Base-by-base conservation (phyloP, 2,329 filamentous ascomycete species). In the Alternaria sp. region DNA sequence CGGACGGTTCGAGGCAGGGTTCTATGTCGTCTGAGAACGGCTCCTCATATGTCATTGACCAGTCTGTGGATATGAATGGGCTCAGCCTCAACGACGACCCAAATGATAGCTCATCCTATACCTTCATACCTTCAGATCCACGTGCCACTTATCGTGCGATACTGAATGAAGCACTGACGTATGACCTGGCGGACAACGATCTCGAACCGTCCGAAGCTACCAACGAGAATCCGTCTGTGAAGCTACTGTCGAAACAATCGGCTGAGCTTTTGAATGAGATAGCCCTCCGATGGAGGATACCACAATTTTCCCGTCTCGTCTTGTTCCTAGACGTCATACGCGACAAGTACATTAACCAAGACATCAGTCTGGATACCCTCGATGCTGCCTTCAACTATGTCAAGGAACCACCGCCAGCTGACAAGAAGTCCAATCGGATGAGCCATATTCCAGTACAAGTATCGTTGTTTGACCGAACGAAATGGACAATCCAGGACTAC, bases 61-160 rank as follows among this genome's bases (percentile, higher is more conserved):
- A 91, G 66, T 86, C 90, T 6, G 84, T 92, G 55, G 89, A 89
- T 73, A 84, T 94, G 71, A 85, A 87, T 63, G 86, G 87, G 14
- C 83, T 96, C 65, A 89, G 88, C 26, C 80, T 93, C 28, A 86
- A 80, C 49, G 84, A 86, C 55, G 76, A 81, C 79, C 82, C 84
- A 49, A 81, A 82, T 51, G 82, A 82, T 67, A 87, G 90, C 70
- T 83, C 89, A 51, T 87, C 90, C 54, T 98, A 95, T 78, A 96
- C 92, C 1, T 99, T 95, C 77, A 96, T 97, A 63, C 96, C 96
- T 30, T 85, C 91, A 33, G 93, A 97, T 68, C 88, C 95, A 28
- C 88, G 94, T 71, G 87, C 89, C 9, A 94, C 92, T 76, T 97
- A 97, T 82, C 92, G 92, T 75, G 89, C 90, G 59, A 90, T 97